Percentiles rank a stretch among this genome's conserved stretches.
Conservation (phyloP, 2,329 filamentous ascomycete genomes). For the Talaromyces amestolkiae region DNA sequence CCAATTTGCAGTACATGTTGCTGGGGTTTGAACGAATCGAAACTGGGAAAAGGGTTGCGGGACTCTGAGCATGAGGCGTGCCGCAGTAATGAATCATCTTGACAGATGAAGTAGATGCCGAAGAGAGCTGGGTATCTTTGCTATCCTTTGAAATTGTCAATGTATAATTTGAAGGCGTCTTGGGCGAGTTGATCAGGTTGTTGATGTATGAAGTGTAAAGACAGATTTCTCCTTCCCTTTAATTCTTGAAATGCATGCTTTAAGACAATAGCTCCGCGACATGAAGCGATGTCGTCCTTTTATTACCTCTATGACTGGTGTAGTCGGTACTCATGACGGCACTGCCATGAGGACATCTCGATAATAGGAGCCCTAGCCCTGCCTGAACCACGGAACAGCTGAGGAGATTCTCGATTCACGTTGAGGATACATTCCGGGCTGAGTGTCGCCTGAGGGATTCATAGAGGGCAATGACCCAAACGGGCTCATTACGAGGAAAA, state of each 20-base stretch:
- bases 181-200: background rate
- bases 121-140: background rate
- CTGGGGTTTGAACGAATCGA: background rate
- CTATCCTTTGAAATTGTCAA: background rate
- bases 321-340: background rate
- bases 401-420: background rate
- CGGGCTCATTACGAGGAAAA: background rate
- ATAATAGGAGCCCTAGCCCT: background rate
- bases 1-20: background rate
- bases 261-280: background rate
- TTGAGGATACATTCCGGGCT: background rate
- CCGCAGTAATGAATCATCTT: background rate
- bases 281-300: background rate
- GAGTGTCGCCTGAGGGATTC: background rate
- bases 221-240: background rate
- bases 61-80: background rate
- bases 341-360: background rate
- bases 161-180: background rate
- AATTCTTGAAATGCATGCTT: background rate
- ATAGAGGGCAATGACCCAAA: slow-evolving; percentile 1
- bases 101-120: background rate
- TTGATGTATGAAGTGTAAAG: background rate
- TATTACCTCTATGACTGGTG: background rate
- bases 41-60: background rate
- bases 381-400: background rate